phyloP scores from a whole-genome alignment of 164 flowering plant genomes.

The Dillenia turbinata region DNA sequence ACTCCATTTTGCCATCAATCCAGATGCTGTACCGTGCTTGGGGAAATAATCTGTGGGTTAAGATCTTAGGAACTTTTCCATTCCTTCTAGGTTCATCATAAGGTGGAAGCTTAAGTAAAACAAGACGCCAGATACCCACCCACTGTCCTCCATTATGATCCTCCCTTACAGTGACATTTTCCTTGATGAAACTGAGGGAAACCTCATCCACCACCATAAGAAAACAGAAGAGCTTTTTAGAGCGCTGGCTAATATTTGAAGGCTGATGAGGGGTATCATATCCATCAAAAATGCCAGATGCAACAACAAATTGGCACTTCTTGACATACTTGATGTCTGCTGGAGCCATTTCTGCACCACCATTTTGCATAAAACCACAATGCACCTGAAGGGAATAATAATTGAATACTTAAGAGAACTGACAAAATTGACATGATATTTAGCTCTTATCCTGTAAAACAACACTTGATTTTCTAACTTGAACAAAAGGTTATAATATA shows the following conservation, averaged over 20 bases:
- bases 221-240: conserved; percentile 86
- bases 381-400: conserved; percentile 55
- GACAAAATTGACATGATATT: no score
- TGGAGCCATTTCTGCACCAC: conserved; percentile 88
- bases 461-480: no score
- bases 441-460: no score
- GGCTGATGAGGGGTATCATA: conserved; percentile 97
- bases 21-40: conserved; percentile 92
- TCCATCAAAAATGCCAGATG: conserved; percentile 97
- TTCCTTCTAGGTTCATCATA: conserved; percentile 97
- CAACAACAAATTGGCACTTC: conserved; percentile 86
- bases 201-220: conserved; percentile 94
- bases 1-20: conserved; percentile 99
- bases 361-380: conserved; percentile 81
- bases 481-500: no score
- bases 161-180: conserved; percentile 59
- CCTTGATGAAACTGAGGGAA: conserved; percentile 62
- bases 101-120: conserved; percentile 67
- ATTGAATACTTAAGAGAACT: no score
- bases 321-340: conserved; percentile 60
- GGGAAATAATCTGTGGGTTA: conserved; percentile 92
- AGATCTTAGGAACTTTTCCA: conserved; percentile 95
- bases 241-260: conserved; percentile 68
- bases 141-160: conserved; percentile 69
- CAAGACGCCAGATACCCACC: conserved; percentile 95